Evolutionary conservation across 2,329 filamentous ascomycete species (phyloP).

Genomic region (Hymenoscyphus repandus): DNA sequence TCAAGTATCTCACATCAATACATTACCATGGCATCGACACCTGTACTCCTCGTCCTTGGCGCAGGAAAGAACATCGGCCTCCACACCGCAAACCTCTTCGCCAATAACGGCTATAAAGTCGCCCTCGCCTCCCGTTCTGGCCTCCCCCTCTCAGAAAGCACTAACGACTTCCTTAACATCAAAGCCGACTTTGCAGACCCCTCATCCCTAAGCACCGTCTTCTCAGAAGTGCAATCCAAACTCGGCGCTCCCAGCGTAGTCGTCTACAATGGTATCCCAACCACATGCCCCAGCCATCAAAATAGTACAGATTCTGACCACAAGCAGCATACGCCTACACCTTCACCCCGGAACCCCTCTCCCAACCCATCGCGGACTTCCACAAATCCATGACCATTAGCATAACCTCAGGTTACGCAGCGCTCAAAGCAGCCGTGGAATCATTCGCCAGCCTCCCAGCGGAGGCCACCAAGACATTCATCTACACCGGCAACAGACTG

Average conservation of each 20-base stretch:
- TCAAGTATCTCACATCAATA: too few relatives aligned
- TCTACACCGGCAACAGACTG: conserved; percentile 39
- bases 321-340: background rate
- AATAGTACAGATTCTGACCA: conserved; percentile 9
- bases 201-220: conserved; percentile 30
- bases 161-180: conserved; percentile 31
- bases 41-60: conserved; percentile 35
- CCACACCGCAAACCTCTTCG: conserved; percentile 32
- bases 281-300: conserved; percentile 13
- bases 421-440: conserved; percentile 35
- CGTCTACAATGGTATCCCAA: conserved; percentile 36
- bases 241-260: conserved; percentile 36
- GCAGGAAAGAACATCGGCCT: conserved; percentile 36
- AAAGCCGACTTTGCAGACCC: conserved; percentile 35
- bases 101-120: conserved; percentile 37
- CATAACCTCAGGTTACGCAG: conserved; percentile 35
- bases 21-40: too few relatives aligned
- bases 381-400: conserved; percentile 34
- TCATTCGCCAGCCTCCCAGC: conserved; percentile 29
- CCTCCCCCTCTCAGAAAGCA: conserved; percentile 13
- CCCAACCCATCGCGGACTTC: conserved; percentile 29
- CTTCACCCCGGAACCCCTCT: background rate
- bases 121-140: conserved; percentile 32
- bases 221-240: conserved; percentile 32
- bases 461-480: conserved; percentile 36